Evolutionary conservation across 1,284 basidiomycete species (phyloP), one percentile per base, ranked within the genome.

Genomic region (Cryptococcus neoformans): DNA sequence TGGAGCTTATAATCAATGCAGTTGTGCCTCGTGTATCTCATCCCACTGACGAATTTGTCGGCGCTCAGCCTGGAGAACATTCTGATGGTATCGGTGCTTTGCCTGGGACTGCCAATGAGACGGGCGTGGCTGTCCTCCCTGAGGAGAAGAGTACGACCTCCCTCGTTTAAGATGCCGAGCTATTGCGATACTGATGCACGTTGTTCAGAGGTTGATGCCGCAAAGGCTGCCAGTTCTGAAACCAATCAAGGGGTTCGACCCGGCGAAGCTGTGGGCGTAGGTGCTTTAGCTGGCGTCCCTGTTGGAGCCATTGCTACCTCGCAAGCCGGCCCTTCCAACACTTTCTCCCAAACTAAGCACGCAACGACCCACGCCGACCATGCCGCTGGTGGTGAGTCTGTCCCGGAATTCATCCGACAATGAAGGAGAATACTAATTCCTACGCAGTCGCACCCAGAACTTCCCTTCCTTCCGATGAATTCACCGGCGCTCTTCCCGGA

Each of bases 111-210:
- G 56, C 69, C 45, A 67, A 63, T 46, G 80, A 81, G 59, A 58
- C 65, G 6, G 75, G 74, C 7, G 79, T 81, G 11, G 74, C 80
- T 10, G 70, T 77, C 55, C 68, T 80, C 6, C 80, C 82, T 3
- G 78, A 81, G 9, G 80, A 78, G 58, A 65, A 59, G 53, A 53
- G 69, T 68, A 55, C 64, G 68, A 62, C 11, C 12, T 4, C 17
- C 39, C 48, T 14, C 16, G 4, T 4, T 28, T 28, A 28, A 7
- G 53, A 55, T 6, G 48, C 39, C 16, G 56, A 28, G 28, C 28
- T 28, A 28, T 28, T 28, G 28, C 28, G 28, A 28, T 28, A 28
- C 28, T 28, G 28, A 28, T 28, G 4, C 28, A 28, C 28, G 28
- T 28, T 28, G 28, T 28, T 28, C 28, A 28, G 28, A 41, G 7